Evolutionary conservation across 768 basidiomycete species (phyloP), one percentile per base, ranked within the genome.

Genomic region (Calocybe gangraenosa): DNA sequence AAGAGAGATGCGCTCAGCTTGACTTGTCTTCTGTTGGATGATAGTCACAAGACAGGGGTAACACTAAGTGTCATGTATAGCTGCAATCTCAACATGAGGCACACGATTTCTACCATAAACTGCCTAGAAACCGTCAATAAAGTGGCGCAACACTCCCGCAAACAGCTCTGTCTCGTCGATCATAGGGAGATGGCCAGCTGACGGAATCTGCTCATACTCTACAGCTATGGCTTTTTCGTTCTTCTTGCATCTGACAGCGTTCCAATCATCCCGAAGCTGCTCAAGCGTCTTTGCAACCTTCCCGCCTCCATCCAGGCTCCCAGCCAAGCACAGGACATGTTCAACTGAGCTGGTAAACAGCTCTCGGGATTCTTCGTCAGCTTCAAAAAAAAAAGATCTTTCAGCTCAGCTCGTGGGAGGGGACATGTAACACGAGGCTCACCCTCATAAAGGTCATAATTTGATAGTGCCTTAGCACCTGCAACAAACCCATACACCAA

Each of bases 181-280:
- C 75, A 79, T 77, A 0, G 77, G 77, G 6, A 79, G 53, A 62
- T 79, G 75, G 0, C 76, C 76, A 0, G 72, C 61, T 6, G 57
- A 57, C 14, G 57, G 60, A 7, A 79, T 63, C 28, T 61, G 63
- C 15, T 54, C 58, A 48, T 63, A 70, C 21, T 60, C 54, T 11
- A 71, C 56, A 14, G 54, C 46, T 6, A 50, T 52, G 3, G 45
- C 42, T 6, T 36, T 40, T 11, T 41, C 37, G 8, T 7, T 18
- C 14, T 50, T 28, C 23, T 33, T n/a, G 18, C 36, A 22, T 20
- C 53, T 40, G 30, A 40, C 36, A 10, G 40, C 38, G n/a, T 59
- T 59, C 58, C 58, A 59, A 7, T 52, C 52, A 6, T 63, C 60
- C 13, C 44, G 47, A 28, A 79, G 52, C 14, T 37, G 54, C 42